Base-by-base conservation (phyloP, 805 yeast genomes). In the Jamesozyma spencerorum region DNA sequence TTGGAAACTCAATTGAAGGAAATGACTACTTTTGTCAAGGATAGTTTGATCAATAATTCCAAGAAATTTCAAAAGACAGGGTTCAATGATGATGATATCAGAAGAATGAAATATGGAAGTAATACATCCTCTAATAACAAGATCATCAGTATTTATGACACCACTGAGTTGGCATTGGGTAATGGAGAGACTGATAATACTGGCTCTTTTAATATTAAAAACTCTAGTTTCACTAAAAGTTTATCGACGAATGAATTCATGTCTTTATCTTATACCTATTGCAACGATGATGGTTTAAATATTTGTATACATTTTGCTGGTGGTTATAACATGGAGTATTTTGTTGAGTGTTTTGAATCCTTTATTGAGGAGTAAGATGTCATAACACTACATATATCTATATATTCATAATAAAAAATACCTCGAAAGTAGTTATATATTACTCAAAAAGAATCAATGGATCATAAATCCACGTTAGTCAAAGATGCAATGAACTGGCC, bases 291-390 rank as follows among this genome's bases (percentile, higher is more conserved):
- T 19, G 63, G 62, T 1, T 45, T 57, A 10, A 57, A 51, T 34
- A 28, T 59, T 4, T 48, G 60, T 24, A 55, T 59, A 8, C 55
- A 55, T 26, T 54, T 53, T 36, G 55, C 59, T 3, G 57, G 54
- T 18, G 48, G 49, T 0, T 51, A 49, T 30, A 43, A 48, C 14
- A 48, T 57, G 51, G 60, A 57, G 29, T 32, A 45, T 6, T 57
- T 57, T 34, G 55, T 59, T 1, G 55, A 55, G 18, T 49, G 54
- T 27, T 53, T 57, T 34, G 56, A 57, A 45, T 36, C 53, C 7
- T 54, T 57, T n/a, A 43, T 59, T 15, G 53, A 54, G 20, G 46
- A 46, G 24, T 41, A 26, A 31, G 4, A 5, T 20, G 4, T 27
- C 24, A 17, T 31, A 14, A 17, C 6, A 11, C 15, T 31, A 4